Evolutionary conservation across 371 early-diverging fungal genomes (phyloP).

Genomic region (Actinomucor elegans): DNA sequence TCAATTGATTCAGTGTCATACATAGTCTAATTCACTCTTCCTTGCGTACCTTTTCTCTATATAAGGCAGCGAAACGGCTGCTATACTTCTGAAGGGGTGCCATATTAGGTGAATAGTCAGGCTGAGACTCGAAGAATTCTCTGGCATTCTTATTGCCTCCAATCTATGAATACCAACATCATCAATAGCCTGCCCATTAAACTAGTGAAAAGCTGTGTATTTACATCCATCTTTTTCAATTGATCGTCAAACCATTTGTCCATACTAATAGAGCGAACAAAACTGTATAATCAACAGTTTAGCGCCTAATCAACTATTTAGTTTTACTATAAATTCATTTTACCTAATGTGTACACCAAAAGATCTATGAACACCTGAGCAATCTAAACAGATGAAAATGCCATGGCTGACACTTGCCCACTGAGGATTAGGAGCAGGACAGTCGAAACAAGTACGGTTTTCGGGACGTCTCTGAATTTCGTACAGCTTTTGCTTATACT

Average conservation of each 20-base stretch:
- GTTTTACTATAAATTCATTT: background rate
- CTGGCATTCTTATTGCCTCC: constrained; percentile 93
- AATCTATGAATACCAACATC: constrained; percentile 39
- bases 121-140: constrained; percentile 84
- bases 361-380: constrained; percentile 90
- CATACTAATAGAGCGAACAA: constrained; percentile 98
- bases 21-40: too few relatives aligned
- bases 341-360: constrained; percentile 94
- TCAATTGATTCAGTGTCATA: too few relatives aligned
- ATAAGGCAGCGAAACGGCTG: constrained; percentile 82
- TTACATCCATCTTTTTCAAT: constrained; percentile 86
- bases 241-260: constrained; percentile 98
- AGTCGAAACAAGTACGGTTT: constrained; percentile 82
- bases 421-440: constrained; percentile 81
- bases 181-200: background rate
- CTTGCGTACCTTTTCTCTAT: constrained; percentile 86
- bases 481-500: constrained; percentile 65
- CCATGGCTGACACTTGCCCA: constrained; percentile 97
- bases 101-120: constrained; percentile 82
- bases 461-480: constrained; percentile 73
- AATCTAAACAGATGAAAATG: constrained; percentile 97
- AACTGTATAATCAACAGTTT: too few relatives aligned
- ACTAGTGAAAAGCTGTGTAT: background rate
- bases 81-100: constrained; percentile 83
- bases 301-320: too few relatives aligned